A percentile compares a stretch with the other conserved stretches of the same genome.
These are phyloP conservation scores for Ophiostoma himal-ulmi DNA, from an alignment of 2,329 filamentous ascomycete genomes.

Conservation along the genomic window DNA sequence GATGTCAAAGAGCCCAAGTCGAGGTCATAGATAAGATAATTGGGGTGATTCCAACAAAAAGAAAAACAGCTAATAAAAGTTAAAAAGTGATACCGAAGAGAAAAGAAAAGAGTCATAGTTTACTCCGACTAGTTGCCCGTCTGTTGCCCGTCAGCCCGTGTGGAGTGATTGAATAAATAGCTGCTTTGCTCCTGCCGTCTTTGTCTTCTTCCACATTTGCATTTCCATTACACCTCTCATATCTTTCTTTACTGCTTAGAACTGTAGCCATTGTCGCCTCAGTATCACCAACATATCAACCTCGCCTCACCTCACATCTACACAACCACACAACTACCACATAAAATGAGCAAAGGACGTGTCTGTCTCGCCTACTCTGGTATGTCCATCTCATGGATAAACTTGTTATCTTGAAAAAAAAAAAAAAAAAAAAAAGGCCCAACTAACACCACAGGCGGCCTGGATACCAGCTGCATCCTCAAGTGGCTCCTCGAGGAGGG, in stretches of 20 bases:
- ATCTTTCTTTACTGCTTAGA: background rate
- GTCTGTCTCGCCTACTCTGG: conserved; percentile 32
- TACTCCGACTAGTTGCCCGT: conserved; percentile 6
- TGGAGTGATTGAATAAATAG: background rate
- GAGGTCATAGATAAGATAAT: background rate
- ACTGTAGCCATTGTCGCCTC: background rate
- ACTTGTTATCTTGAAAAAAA: background rate
- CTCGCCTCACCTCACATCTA: conserved; percentile 4
- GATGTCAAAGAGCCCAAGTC: background rate
- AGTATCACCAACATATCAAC: background rate
- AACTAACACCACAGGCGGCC: conserved; percentile 23
- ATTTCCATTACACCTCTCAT: background rate
- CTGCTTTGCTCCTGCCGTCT: background rate
- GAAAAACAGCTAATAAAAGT: background rate
- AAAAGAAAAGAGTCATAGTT: conserved; percentile 9
- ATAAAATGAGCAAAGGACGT: conserved; percentile 32
- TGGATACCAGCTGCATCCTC: conserved; percentile 29
- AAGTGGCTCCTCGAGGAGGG: conserved; percentile 40
- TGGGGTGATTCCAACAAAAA: background rate
- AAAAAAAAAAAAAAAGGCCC: background rate
- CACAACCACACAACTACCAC: conserved; percentile 8
- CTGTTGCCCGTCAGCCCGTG: background rate
- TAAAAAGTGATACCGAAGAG: background rate
- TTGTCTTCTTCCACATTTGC: conserved; percentile 7
- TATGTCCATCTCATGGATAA: conserved; percentile 24